Base-by-base conservation (phyloP, 495 filamentous ascomycete genomes). In the Daldinia caldariorum region DNA sequence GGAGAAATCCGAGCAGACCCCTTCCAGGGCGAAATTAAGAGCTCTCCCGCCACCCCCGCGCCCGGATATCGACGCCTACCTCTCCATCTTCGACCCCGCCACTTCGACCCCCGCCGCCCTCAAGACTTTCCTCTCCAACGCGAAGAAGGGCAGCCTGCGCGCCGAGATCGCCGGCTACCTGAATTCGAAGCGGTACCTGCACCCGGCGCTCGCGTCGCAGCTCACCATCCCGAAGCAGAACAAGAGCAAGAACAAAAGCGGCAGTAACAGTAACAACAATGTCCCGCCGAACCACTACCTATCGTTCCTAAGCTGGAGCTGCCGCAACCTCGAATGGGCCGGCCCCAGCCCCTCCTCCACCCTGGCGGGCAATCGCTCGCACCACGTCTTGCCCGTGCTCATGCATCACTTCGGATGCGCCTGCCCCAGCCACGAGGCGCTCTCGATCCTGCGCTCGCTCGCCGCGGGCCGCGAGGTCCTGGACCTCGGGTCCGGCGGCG, bases 351-450 rank as follows among this genome's bases (percentile, higher is more conserved):
- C 69, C 0, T 59, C 67, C n/a, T 82, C 74, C 4, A 61, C 62
- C 37, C 69, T 64, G n/a, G 65, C 38, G 7, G 66, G 61, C 7
- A 79, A 78, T 34, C 78, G 72, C 20, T 78, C 79, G 29, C 88
- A 90, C 69, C 86, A 85, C 67, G 76, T 89, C 2, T 80, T 89
- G 1, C 87, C 88, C 6, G 74, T 90, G n/a, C 74, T 89, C 26
- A 89, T 89, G 81, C 88, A 90, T 77, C 88, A 90, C 75, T 89
- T 90, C 76, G 86, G 86, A 38, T 90, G 88, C 79, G 83, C 84
- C 6, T 82, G 83, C 12, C 88, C 88, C 1, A 81, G 79, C 18
- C 85, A 87, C 78, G 84, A 88, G 58, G 79, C 81, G 0, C 76
- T 91, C 18, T 66, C 70, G 31, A 71, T 87, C 9, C 80, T 91